These are phyloP conservation scores for Cladorrhinum sp. DNA, from an alignment of 2,329 filamentous ascomycete genomes.

Conservation along the genomic window DNA sequence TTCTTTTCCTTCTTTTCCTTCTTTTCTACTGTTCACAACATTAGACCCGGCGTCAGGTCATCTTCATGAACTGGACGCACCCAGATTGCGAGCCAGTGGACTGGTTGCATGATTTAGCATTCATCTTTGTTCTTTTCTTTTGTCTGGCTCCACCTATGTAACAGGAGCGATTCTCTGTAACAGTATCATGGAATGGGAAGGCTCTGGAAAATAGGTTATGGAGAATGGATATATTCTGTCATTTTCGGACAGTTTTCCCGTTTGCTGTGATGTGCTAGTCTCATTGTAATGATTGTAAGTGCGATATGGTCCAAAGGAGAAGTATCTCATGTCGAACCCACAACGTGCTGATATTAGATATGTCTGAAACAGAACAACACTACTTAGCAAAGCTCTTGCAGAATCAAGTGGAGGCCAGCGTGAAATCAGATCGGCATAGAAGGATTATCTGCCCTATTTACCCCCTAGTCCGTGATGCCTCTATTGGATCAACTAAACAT, in stretches of 20 bases:
- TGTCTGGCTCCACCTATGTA: neutral
- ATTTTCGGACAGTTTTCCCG: no score
- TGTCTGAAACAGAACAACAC: no score
- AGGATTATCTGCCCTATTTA: constrained; percentile 9
- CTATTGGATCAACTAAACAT: constrained; percentile 30
- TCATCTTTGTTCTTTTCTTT: neutral
- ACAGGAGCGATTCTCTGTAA: neutral
- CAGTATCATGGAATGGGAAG: neutral
- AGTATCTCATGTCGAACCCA: no score
- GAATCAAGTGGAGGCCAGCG: neutral
- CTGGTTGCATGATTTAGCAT: neutral
- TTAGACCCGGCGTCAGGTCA: constrained; percentile 3
- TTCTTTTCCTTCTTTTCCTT: neutral
- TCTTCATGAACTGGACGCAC: neutral
- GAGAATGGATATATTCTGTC: no score
- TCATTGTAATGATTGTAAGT: no score
- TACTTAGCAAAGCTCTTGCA: neutral
- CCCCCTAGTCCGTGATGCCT: constrained; percentile 13
- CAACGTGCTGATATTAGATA: no score
- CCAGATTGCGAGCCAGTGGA: neutral
- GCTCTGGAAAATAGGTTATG: neutral
- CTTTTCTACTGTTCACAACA: neutral
- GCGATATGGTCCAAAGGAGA: no score
- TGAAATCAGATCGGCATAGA: neutral
- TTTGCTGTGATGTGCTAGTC: no score